phyloP scores from a whole-genome alignment of 1,284 basidiomycete species.

The Microbotryum lychnidis-dioicae region DNA sequence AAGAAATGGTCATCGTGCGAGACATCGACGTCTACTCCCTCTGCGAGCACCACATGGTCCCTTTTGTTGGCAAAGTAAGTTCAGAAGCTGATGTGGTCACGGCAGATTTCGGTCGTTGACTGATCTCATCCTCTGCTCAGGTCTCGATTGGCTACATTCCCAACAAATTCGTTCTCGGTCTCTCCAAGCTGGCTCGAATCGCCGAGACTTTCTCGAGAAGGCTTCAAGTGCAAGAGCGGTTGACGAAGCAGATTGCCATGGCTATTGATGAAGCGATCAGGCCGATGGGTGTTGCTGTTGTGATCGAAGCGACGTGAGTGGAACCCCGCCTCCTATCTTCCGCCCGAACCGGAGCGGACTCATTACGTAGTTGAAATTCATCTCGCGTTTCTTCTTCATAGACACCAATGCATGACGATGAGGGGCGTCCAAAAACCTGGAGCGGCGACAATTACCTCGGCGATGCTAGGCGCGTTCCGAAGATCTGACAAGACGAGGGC shows the following conservation, averaged over 20 bases:
- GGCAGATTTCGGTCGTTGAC: too few species aligned
- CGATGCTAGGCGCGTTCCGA: slow-evolving; percentile 97
- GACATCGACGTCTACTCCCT: slow-evolving; percentile 96
- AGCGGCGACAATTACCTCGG: slow-evolving; percentile 89
- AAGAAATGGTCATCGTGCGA: slow-evolving; percentile 97
- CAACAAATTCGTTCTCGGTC: slow-evolving; percentile 78
- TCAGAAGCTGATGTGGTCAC: neutral
- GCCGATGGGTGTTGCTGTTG: slow-evolving; percentile 96
- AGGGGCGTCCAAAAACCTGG: slow-evolving; percentile 98
- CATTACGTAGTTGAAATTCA: too few species aligned
- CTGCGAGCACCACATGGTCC: slow-evolving; percentile 98
- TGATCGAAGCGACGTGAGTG: slow-evolving; percentile 92
- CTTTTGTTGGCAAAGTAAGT: slow-evolving; percentile 91
- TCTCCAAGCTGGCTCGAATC: slow-evolving; percentile 96
- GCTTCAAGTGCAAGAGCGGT: slow-evolving; percentile 92
- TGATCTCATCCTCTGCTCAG: slow-evolving; percentile 36
- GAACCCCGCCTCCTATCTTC: neutral
- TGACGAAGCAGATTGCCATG: slow-evolving; percentile 95
- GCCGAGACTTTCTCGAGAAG: slow-evolving; percentile 95
- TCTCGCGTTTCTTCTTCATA: slow-evolving; percentile 40
- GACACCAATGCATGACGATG: slow-evolving; percentile 99
- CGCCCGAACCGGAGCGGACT: neutral
- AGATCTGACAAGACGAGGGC: slow-evolving; percentile 95
- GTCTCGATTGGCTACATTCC: slow-evolving; percentile 86
- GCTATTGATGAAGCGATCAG: slow-evolving; percentile 96